Percentiles rank a stretch among this genome's conserved stretches.
Evolutionary conservation across 305 asterid genomes (phyloP).

Genomic region (Fraxinus baroniana): DNA sequence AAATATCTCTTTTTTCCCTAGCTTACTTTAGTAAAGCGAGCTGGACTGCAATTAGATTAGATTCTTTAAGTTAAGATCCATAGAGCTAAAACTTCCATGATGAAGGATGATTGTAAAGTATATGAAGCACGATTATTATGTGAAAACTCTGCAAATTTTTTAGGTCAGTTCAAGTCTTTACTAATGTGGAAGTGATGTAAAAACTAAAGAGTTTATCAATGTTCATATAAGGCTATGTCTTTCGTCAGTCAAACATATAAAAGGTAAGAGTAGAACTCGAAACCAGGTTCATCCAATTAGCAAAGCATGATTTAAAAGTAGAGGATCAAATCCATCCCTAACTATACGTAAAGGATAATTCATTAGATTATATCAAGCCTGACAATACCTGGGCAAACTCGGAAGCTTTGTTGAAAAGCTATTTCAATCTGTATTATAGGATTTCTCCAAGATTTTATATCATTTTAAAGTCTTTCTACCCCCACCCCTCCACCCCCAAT

Average conservation of each 20-base stretch:
- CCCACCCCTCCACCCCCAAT: neutral
- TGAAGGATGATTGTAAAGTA: conserved; percentile 7
- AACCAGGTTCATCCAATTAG: neutral
- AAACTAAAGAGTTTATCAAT: neutral
- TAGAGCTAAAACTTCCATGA: neutral
- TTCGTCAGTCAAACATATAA: conserved; percentile 8
- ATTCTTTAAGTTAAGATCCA: neutral
- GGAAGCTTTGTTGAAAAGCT: neutral
- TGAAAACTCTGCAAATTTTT: conserved; percentile 7
- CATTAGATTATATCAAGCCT: neutral
- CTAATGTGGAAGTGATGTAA: neutral
- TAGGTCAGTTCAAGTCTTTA: neutral
- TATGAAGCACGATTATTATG: neutral
- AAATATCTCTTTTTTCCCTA: too few relatives aligned
- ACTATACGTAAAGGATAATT: neutral
- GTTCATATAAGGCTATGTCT: neutral
- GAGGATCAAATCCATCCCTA: neutral
- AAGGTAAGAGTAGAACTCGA: neutral
- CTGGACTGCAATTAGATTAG: neutral
- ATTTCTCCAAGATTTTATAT: conserved; percentile 16
- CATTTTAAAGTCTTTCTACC: neutral
- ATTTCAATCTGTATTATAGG: neutral
- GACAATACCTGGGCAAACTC: neutral
- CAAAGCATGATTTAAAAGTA: neutral
- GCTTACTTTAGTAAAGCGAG: neutral